Percentiles rank a stretch among this genome's conserved stretches.
These are phyloP conservation scores for Picochlorum sp. DNA, from an alignment of 139 green algal genomes.

Conservation along the genomic window DNA sequence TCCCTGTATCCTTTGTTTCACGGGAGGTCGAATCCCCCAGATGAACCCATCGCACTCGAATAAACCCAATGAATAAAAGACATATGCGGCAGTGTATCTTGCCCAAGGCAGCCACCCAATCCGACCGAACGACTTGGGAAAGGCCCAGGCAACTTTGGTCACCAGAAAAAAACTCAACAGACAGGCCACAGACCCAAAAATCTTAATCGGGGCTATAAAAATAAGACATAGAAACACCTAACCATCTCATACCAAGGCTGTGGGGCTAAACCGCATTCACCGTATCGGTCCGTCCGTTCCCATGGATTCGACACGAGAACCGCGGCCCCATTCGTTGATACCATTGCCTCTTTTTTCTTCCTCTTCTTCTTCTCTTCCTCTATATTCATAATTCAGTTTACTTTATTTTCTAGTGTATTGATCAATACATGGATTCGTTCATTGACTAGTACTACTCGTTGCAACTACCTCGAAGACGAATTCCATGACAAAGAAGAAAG, in stretches of 20 bases:
- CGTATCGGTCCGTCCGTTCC: constrained; percentile 18
- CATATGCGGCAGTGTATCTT: constrained; percentile 42
- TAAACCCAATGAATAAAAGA: constrained; percentile 67
- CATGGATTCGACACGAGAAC: neutral
- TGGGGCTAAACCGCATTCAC: constrained; percentile 14
- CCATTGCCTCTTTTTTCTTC: neutral
- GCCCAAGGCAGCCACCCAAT: constrained; percentile 31
- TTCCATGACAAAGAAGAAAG: neutral
- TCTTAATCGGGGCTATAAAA: constrained; percentile 47
- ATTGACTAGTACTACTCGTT: too few relatives aligned
- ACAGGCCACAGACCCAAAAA: constrained; percentile 17
- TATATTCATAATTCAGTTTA: too few relatives aligned
- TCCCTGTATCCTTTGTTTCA: neutral
- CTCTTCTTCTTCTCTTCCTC: neutral
- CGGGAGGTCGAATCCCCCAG: constrained; percentile 9
- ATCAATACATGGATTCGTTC: too few relatives aligned
- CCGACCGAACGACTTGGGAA: constrained; percentile 15
- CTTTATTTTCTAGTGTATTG: too few relatives aligned
- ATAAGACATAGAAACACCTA: constrained; percentile 31
- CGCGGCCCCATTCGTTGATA: neutral
- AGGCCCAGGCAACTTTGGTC: constrained; percentile 19
- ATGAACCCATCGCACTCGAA: constrained; percentile 40
- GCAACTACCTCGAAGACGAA: too few relatives aligned
- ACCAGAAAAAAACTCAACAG: constrained; percentile 43
- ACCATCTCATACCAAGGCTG: constrained; percentile 11